phyloP scores from a whole-genome alignment of 2,329 filamentous ascomycete species.

The Ceratocystis colombiana region DNA sequence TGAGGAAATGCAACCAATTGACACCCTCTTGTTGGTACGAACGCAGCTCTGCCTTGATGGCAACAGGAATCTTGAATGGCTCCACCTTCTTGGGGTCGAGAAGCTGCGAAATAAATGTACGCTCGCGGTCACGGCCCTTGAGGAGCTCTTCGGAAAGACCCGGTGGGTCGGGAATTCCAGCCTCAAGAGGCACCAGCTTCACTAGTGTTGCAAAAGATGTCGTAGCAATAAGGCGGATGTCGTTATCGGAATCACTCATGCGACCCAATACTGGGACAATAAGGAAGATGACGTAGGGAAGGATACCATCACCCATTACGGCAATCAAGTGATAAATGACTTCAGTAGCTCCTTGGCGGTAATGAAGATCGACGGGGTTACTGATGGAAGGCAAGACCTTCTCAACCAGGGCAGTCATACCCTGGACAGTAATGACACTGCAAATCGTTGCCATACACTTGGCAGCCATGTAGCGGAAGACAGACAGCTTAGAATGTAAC shows the following conservation, averaged over 20 bases:
- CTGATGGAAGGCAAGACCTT: conserved; percentile 84
- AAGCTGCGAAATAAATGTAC: conserved; percentile 93
- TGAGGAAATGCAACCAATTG: conserved; percentile 97
- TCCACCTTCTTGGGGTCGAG: conserved; percentile 96
- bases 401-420: conserved; percentile 92
- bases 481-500: conserved; percentile 75
- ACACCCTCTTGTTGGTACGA: conserved; percentile 98
- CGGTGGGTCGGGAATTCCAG: conserved; percentile 91
- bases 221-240: conserved; percentile 85
- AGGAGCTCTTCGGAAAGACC: conserved; percentile 82
- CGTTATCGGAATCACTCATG: conserved; percentile 97
- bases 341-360: conserved; percentile 88
- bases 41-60: conserved; percentile 91
- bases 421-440: conserved; percentile 88
- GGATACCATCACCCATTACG: conserved; percentile 91
- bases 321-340: conserved; percentile 94
- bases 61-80: conserved; percentile 82
- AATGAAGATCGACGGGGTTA: conserved; percentile 78
- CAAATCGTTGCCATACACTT: conserved; percentile 97
- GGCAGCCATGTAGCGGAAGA: conserved; percentile 91
- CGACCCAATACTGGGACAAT: conserved; percentile 92
- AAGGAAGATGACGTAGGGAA: conserved; percentile 97
- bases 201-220: conserved; percentile 95
- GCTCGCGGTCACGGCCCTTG: conserved; percentile 81
- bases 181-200: conserved; percentile 92